Evolutionary conservation across 805 yeast genomes (phyloP).

Genomic region (Barnettozyma sp.): DNA sequence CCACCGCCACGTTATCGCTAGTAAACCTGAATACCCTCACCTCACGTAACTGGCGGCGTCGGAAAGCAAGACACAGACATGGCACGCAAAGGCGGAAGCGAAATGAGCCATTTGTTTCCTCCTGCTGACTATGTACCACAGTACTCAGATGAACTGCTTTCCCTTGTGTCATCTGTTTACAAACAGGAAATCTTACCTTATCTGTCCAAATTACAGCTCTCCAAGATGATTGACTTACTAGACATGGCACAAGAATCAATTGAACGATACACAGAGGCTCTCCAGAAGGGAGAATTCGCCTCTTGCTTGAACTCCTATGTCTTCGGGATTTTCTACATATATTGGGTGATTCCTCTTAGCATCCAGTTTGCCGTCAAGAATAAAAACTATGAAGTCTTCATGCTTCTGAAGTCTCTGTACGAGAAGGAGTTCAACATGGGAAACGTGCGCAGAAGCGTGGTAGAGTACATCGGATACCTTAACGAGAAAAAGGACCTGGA

Average conservation of each 20-base stretch:
- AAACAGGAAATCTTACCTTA: conserved; percentile 28
- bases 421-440: conserved; percentile 34
- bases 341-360: conserved; percentile 32
- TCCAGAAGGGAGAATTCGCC: conserved; percentile 17
- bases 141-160: conserved; percentile 32
- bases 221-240: conserved; percentile 31
- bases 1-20: too few relatives aligned
- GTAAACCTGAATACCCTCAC: too few relatives aligned
- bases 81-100: too few relatives aligned
- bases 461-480: conserved; percentile 27
- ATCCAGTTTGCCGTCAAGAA: conserved; percentile 35
- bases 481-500: conserved; percentile 14
- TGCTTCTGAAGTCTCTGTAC: conserved; percentile 29
- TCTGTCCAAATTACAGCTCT: conserved; percentile 27
- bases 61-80: background rate
- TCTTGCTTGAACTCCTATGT: conserved; percentile 30
- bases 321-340: conserved; percentile 32
- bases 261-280: conserved; percentile 26
- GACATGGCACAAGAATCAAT: conserved; percentile 31
- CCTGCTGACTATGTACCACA: conserved; percentile 30
- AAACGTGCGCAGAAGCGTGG: conserved; percentile 32
- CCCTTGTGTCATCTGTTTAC: conserved; percentile 26
- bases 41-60: background rate
- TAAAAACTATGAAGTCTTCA: conserved; percentile 32
- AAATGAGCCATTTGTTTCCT: conserved; percentile 7